A percentile compares a stretch with the other conserved stretches of the same genome.
Evolutionary conservation across 169 alveolate genomes (phyloP).

Genomic region (Babesia bigemina): DNA sequence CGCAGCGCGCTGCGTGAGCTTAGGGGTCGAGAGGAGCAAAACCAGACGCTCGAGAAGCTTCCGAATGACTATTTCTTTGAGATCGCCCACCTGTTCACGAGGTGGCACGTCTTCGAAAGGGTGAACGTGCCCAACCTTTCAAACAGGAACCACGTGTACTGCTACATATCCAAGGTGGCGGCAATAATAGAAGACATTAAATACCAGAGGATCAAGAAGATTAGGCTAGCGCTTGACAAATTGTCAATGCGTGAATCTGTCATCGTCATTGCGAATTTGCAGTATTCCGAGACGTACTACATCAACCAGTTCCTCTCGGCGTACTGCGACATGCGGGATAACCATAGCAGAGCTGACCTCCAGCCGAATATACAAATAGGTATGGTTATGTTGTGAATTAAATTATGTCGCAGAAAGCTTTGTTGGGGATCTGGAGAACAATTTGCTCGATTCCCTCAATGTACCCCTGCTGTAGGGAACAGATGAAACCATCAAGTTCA

Average conservation of each 20-base stretch:
- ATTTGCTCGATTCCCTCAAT: conserved; percentile 47
- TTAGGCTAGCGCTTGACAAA: conserved; percentile 32
- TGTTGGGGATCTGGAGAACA: conserved; percentile 58
- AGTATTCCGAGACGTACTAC: conserved; percentile 61
- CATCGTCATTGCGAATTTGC: conserved; percentile 47
- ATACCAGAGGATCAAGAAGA: conserved; percentile 50
- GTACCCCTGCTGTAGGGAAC: conserved; percentile 34
- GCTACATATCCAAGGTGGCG: conserved; percentile 60
- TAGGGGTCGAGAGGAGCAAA: conserved; percentile 28
- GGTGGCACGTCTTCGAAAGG: conserved; percentile 35
- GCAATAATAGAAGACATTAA: conserved; percentile 64
- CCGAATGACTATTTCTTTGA: conserved; percentile 67
- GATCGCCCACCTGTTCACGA: conserved; percentile 51
- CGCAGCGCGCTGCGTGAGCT: conserved; percentile 49
- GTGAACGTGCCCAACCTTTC: conserved; percentile 57
- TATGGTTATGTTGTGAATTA: neutral
- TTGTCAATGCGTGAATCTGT: conserved; percentile 29
- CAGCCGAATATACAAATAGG: conserved; percentile 49
- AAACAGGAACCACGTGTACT: conserved; percentile 44
- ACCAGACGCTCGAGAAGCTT: conserved; percentile 35
- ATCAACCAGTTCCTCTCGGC: conserved; percentile 59
- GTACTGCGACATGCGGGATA: conserved; percentile 51
- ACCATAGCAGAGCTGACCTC: neutral
- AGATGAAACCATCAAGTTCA: neutral
- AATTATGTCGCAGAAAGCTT: conserved; percentile 17